phyloP scores from a whole-genome alignment of 805 yeast species.

The Kluyveromyces aestuarii region DNA sequence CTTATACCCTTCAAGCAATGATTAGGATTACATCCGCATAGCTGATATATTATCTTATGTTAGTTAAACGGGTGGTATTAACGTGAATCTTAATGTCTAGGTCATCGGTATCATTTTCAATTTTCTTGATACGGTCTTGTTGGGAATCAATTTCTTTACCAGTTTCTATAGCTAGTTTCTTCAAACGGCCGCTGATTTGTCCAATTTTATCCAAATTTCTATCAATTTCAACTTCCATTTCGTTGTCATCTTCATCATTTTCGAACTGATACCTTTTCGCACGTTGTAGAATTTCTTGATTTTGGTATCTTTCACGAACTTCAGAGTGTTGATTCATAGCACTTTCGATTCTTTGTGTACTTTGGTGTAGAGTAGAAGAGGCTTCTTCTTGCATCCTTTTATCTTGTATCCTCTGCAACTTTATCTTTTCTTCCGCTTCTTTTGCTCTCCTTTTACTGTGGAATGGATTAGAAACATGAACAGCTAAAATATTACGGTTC shows the following conservation, averaged over 20 bases:
- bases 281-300: conserved; percentile 33
- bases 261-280: conserved; percentile 74
- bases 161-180: conserved; percentile 60
- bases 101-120: conserved; percentile 77
- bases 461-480: conserved; percentile 80
- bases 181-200: conserved; percentile 58
- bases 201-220: conserved; percentile 73
- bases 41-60: conserved; percentile 33
- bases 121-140: conserved; percentile 58
- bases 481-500: conserved; percentile 74
- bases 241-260: conserved; percentile 88
- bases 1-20: not conserved
- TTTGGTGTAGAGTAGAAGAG: conserved; percentile 47
- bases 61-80: conserved; percentile 59
- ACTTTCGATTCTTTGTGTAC: conserved; percentile 59
- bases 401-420: conserved; percentile 51
- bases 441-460: conserved; percentile 67
- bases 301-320: conserved; percentile 29
- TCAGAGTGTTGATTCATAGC: conserved; percentile 38
- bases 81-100: conserved; percentile 77
- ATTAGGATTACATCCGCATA: not conserved
- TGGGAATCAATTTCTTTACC: conserved; percentile 74
- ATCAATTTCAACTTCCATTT: conserved; percentile 81
- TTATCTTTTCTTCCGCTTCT: conserved; percentile 62
- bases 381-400: conserved; percentile 54